Conservation (phyloP, 768 basidiomycete species). For the Suillus variegatus region DNA sequence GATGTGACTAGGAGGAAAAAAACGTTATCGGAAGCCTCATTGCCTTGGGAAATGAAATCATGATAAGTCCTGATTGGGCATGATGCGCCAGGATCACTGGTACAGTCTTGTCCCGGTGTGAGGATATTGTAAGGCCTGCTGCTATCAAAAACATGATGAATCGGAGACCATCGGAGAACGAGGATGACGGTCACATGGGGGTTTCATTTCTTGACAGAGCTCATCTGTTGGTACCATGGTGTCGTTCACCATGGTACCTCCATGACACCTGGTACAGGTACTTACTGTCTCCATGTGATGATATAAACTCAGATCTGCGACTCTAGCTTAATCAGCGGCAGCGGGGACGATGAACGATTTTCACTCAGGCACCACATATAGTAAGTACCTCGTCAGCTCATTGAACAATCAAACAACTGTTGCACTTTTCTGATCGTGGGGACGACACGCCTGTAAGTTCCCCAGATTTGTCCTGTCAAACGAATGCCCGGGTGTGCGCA, state of each 20-base stretch:
- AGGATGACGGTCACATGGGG: neutral
- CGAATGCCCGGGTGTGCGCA: neutral
- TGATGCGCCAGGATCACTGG: neutral
- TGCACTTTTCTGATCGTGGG: neutral
- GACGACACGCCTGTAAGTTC: neutral
- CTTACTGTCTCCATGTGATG: neutral
- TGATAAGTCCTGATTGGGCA: neutral
- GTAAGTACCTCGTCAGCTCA: neutral
- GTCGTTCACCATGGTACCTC: neutral
- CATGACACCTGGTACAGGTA: neutral
- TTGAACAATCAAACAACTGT: neutral
- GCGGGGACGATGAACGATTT: neutral
- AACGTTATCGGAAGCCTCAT: slow-evolving; percentile 1
- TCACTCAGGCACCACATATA: neutral
- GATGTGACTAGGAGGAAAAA: neutral
- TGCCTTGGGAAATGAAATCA: neutral
- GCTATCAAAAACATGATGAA: neutral
- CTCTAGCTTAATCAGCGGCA: neutral
- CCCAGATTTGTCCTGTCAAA: neutral
- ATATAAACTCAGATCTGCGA: neutral
- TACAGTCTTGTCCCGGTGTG: neutral
- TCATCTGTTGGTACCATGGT: neutral
- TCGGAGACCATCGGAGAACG: neutral
- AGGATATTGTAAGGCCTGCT: neutral
- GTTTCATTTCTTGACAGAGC: neutral